Base-by-base conservation (phyloP, 306 rosid species). In the Ziziphus jujuba region DNA sequence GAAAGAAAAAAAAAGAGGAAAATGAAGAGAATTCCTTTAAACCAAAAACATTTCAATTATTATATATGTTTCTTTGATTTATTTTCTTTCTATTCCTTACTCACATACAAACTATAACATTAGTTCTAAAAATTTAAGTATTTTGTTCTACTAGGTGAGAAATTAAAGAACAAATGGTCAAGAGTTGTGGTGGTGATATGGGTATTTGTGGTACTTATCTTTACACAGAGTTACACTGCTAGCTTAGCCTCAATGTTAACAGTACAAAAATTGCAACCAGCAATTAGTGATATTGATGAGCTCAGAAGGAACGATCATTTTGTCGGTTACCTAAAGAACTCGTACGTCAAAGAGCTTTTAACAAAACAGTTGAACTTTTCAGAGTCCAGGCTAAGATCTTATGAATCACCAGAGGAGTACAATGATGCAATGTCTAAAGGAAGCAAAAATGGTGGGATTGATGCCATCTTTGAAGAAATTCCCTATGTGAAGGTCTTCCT, bases 211-310 rank as follows among this genome's bases (percentile, higher is more conserved):
- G 59, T 78, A 56, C 68, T 78, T 28, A 78, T 82, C 59, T 56
- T 82, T 21, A 70, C 83, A 4, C 81, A 79, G 11, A 73, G 87
- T 56, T 79, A 82, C 68, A 60, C 87, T 8, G 79, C 79, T 2
- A 79, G 66, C 22, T 75, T 79, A 45, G 53, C 87, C 3, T 49
- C 84, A 15, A 34, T 59, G 33, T 47, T 75, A 52, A 82, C 84
- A 0, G 79, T 71, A 13, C 69, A 82, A 34, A 63, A 51, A 34
- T 59, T 82, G 12, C 54, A 24, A 6, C 87, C 79, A 2, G 5
- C 72, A 3, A 34, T 63, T 57, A 38, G 13, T 10, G 70, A 77
- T 62, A 47, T 57, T 0, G 47, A 57, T 9, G 77, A 71, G 54
- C 67, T 80, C 31, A 35, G 17, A 8, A n/a, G 40, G 2, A 75